A percentile compares a stretch with the other conserved stretches of the same genome.
Conservation (phyloP, 2,329 filamentous ascomycete genomes). For the Fusarium tjaetaba region DNA sequence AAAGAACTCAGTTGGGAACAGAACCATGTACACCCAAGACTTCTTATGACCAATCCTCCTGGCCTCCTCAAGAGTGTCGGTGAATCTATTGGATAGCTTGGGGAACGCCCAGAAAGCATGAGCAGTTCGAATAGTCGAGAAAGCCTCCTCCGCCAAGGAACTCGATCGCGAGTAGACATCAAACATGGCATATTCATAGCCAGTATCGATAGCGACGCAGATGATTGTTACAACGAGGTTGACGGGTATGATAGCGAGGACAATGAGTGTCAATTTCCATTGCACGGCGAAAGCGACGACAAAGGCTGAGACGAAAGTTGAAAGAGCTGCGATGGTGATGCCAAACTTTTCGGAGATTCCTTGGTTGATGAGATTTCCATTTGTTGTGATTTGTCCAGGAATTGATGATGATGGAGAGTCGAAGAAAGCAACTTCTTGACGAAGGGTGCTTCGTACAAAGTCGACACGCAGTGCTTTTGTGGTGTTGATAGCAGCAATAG, state of each 20-base stretch:
- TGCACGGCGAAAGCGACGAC: conserved; percentile 53
- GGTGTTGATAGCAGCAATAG: conserved; percentile 51
- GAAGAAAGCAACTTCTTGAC: conserved; percentile 66
- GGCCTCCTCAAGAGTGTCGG: conserved; percentile 54
- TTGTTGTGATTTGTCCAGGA: conserved; percentile 59
- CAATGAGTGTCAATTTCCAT: conserved; percentile 56
- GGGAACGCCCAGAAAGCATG: conserved; percentile 62
- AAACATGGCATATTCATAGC: conserved; percentile 56
- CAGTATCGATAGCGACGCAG: conserved; percentile 53
- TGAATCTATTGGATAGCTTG: conserved; percentile 55
- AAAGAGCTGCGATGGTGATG: conserved; percentile 52
- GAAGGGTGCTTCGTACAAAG: conserved; percentile 51
- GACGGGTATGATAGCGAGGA: conserved; percentile 57
- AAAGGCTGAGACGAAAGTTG: conserved; percentile 53
- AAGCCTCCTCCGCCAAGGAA: conserved; percentile 59
- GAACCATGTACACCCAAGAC: conserved; percentile 53
- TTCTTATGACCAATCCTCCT: conserved; percentile 54
- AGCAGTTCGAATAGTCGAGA: conserved; percentile 59
- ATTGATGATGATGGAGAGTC: conserved; percentile 58
- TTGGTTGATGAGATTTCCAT: conserved; percentile 56
- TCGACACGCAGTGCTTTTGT: conserved; percentile 51
- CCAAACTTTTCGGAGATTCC: conserved; percentile 59
- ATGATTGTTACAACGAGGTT: conserved; percentile 54
- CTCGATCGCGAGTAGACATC: conserved; percentile 55
- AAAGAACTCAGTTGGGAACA: conserved; percentile 59